These are phyloP conservation scores for Psilocybe cyanescens DNA, from an alignment of 768 basidiomycete species.

Conservation along the genomic window DNA sequence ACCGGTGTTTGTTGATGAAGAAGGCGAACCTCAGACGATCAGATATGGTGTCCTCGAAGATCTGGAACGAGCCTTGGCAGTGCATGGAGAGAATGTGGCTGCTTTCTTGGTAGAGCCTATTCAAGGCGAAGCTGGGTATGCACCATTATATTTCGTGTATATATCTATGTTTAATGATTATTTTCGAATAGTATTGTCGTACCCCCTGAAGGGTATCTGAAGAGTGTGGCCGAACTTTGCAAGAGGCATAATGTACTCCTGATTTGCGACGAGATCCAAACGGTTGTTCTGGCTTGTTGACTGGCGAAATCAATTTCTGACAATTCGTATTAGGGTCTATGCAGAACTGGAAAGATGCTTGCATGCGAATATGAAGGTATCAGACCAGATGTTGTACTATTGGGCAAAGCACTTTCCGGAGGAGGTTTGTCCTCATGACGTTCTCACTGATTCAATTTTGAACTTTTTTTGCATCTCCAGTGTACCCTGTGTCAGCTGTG, in stretches of 20 bases:
- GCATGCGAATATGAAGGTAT: slow-evolving; percentile 87
- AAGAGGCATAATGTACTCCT: slow-evolving; percentile 92
- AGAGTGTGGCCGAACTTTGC: slow-evolving; percentile 79
- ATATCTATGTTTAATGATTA: slow-evolving; percentile 1
- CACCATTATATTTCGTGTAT: not conserved
- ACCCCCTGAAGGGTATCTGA: slow-evolving; percentile 86
- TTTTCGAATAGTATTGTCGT: slow-evolving; percentile 75
- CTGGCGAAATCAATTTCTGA: not conserved
- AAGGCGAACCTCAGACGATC: slow-evolving; percentile 58
- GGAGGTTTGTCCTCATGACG: slow-evolving; percentile 63
- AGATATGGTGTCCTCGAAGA: slow-evolving; percentile 86
- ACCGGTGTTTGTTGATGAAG: slow-evolving; percentile 66
- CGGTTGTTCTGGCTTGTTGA: slow-evolving; percentile 47
- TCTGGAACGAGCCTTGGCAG: slow-evolving; percentile 77
- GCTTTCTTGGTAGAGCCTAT: slow-evolving; percentile 98
- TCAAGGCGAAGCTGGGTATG: slow-evolving; percentile 97
- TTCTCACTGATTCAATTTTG: not conserved
- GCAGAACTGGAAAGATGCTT: slow-evolving; percentile 93
- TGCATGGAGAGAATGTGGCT: slow-evolving; percentile 82
- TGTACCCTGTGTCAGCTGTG: slow-evolving; percentile 97
- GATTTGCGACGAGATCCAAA: slow-evolving; percentile 99
- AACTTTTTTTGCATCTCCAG: slow-evolving; percentile 35
- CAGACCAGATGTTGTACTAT: slow-evolving; percentile 88
- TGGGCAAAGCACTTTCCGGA: slow-evolving; percentile 97
- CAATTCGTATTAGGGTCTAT: slow-evolving; percentile 64